Evolutionary conservation across 2,329 filamentous ascomycete species (phyloP).

Genomic region (Arthrocladium fulminans): DNA sequence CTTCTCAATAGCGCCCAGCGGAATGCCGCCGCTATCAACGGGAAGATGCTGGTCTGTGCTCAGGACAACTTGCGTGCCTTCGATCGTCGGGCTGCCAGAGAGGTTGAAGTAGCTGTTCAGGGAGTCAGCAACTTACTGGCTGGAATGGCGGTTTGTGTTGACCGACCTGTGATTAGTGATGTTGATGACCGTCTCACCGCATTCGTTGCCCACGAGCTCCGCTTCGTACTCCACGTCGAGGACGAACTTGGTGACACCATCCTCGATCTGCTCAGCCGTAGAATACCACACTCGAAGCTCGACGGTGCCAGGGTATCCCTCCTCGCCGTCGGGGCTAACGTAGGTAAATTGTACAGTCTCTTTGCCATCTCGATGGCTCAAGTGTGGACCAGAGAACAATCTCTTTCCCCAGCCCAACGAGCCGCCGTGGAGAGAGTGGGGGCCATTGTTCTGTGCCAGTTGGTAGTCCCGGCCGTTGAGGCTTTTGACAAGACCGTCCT

Average conservation of each 20-base stretch:
- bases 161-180: constrained; percentile 88
- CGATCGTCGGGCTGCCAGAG: constrained; percentile 46
- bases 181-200: constrained; percentile 83
- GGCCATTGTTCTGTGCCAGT: constrained; percentile 69
- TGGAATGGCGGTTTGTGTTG: neutral
- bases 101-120: constrained; percentile 60
- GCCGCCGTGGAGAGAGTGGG: constrained; percentile 69
- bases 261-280: constrained; percentile 55
- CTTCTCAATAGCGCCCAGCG: constrained; percentile 59
- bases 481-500: constrained; percentile 57
- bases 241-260: constrained; percentile 54
- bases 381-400: constrained; percentile 62
- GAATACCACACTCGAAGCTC: constrained; percentile 71
- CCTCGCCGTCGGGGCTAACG: constrained; percentile 68
- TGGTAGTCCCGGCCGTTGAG: constrained; percentile 64
- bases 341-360: constrained; percentile 59
- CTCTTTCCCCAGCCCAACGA: constrained; percentile 71
- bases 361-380: constrained; percentile 48
- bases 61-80: constrained; percentile 53
- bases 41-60: constrained; percentile 60
- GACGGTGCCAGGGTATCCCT: constrained; percentile 82
- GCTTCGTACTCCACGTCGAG: constrained; percentile 86
- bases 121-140: constrained; percentile 9
- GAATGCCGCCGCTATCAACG: constrained; percentile 62
- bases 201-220: constrained; percentile 62